These are phyloP conservation scores for Dendrobium nobile DNA, from an alignment of 106 monocot genomes.

Conservation along the genomic window DNA sequence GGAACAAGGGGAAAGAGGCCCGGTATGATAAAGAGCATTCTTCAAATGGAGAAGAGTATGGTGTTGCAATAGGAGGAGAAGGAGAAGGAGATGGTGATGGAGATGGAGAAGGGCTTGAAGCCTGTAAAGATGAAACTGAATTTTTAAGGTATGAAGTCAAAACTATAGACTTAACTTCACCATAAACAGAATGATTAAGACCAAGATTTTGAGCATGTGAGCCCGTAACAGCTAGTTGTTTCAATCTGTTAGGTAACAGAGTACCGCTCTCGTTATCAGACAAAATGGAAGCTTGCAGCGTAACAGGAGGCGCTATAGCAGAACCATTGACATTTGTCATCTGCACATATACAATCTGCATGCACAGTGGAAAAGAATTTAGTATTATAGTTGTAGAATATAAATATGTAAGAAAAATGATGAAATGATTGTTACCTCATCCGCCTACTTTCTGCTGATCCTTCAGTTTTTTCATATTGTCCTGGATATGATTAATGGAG, in stretches of 20 bases:
- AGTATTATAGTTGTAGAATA: neutral
- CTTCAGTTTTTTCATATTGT: constrained; percentile 54
- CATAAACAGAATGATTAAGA: constrained; percentile 60
- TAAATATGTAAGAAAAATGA: neutral
- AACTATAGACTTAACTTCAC: constrained; percentile 51
- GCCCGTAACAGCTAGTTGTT: constrained; percentile 52
- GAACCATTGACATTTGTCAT: constrained; percentile 65
- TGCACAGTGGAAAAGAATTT: neutral
- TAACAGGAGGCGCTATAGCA: constrained; percentile 41
- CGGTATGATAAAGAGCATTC: constrained; percentile 9
- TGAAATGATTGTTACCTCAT: constrained; percentile 42
- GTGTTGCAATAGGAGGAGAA: constrained; percentile 12
- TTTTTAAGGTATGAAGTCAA: constrained; percentile 61
- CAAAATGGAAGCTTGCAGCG: constrained; percentile 52
- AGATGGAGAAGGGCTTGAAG: constrained; percentile 46
- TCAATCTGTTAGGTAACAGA: constrained; percentile 59
- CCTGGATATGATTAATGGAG: constrained; percentile 36
- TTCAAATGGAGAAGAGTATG: constrained; percentile 17
- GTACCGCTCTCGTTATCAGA: constrained; percentile 45
- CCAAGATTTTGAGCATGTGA: constrained; percentile 54
- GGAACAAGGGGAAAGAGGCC: constrained; percentile 10
- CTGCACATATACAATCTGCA: constrained; percentile 72
- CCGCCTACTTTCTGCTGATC: constrained; percentile 60
- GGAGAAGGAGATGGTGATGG: constrained; percentile 16
- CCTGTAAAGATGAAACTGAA: constrained; percentile 28